phyloP scores from a whole-genome alignment of 805 yeast species.

The Saturnispora bothae region DNA sequence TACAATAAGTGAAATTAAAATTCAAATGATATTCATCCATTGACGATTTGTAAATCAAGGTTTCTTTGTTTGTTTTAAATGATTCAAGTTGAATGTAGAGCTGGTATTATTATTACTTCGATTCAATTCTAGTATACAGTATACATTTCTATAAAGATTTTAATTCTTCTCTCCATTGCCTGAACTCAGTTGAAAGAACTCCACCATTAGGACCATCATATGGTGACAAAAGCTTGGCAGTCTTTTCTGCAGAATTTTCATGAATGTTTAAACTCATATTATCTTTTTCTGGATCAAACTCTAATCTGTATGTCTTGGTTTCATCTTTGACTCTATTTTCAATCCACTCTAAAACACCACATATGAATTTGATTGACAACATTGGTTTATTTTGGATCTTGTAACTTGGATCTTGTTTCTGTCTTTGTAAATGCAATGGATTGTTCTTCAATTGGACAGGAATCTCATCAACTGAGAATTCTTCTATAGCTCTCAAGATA shows the following conservation, averaged over 20 bases:
- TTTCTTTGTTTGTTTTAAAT: no score
- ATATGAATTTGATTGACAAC: slow-evolving; percentile 77
- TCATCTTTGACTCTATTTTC: slow-evolving; percentile 39
- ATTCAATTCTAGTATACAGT: no score
- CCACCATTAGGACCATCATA: slow-evolving; percentile 24
- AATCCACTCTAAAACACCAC: slow-evolving; percentile 76
- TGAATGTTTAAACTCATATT: slow-evolving; percentile 39
- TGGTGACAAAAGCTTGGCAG: slow-evolving; percentile 26
- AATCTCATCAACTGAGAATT: slow-evolving; percentile 64
- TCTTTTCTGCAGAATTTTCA: slow-evolving; percentile 30
- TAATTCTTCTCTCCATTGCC: slow-evolving; percentile 39
- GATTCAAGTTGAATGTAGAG: no score
- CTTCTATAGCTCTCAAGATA: slow-evolving; percentile 58
- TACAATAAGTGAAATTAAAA: no score
- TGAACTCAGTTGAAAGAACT: slow-evolving; percentile 41
- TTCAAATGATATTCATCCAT: no score
- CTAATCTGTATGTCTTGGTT: slow-evolving; percentile 39
- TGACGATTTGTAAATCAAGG: no score
- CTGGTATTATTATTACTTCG: no score
- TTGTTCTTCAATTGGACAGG: slow-evolving; percentile 57
- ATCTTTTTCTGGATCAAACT: slow-evolving; percentile 42
- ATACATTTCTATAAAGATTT: background rate
- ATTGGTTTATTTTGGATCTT: slow-evolving; percentile 51
- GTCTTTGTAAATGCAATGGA: slow-evolving; percentile 25
- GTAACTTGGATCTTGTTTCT: slow-evolving; percentile 26